Evolutionary conservation across 2,329 filamentous ascomycete genomes (phyloP).

Genomic region (Lecanosticta acicola): DNA sequence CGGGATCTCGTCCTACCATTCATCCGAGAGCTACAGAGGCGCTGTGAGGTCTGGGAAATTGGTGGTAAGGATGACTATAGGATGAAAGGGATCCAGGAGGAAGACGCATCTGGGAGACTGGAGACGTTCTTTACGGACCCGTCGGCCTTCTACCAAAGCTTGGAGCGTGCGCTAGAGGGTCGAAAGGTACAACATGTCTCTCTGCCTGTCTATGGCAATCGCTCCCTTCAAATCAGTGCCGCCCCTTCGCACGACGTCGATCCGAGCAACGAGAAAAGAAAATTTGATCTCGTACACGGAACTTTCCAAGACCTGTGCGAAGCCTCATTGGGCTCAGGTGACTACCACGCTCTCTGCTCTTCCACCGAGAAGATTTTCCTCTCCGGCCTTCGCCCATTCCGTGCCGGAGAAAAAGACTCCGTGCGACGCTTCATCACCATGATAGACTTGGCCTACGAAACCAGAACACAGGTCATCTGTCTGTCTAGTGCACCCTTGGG

Average conservation of each 20-base stretch:
- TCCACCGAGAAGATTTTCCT: slow-evolving; percentile 17
- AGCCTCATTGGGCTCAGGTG: slow-evolving; percentile 62
- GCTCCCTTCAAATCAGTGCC: slow-evolving; percentile 16
- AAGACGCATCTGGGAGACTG: slow-evolving; percentile 39
- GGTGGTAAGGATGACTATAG: slow-evolving; percentile 63
- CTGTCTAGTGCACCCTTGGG: slow-evolving; percentile 17
- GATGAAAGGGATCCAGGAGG: slow-evolving; percentile 26
- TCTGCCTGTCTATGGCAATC: slow-evolving; percentile 21
- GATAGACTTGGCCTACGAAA: slow-evolving; percentile 70
- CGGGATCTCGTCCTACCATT: slow-evolving; percentile 56
- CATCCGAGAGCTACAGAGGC: slow-evolving; percentile 63
- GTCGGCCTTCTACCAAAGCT: background rate
- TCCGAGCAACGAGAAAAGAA: background rate
- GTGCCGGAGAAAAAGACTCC: slow-evolving; percentile 41
- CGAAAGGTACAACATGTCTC: slow-evolving; percentile 5
- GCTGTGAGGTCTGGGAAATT: slow-evolving; percentile 77
- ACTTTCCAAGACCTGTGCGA: slow-evolving; percentile 61
- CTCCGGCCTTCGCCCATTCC: slow-evolving; percentile 17
- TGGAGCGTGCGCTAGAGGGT: slow-evolving; percentile 6
- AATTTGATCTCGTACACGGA: slow-evolving; percentile 38
- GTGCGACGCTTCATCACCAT: slow-evolving; percentile 70
- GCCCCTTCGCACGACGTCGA: background rate
- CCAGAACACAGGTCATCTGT: slow-evolving; percentile 60
- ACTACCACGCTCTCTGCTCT: slow-evolving; percentile 63
- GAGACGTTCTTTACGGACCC: background rate